Evolutionary conservation across 2,329 filamentous ascomycete genomes (phyloP).

Genomic region (Xylaria sp.): DNA sequence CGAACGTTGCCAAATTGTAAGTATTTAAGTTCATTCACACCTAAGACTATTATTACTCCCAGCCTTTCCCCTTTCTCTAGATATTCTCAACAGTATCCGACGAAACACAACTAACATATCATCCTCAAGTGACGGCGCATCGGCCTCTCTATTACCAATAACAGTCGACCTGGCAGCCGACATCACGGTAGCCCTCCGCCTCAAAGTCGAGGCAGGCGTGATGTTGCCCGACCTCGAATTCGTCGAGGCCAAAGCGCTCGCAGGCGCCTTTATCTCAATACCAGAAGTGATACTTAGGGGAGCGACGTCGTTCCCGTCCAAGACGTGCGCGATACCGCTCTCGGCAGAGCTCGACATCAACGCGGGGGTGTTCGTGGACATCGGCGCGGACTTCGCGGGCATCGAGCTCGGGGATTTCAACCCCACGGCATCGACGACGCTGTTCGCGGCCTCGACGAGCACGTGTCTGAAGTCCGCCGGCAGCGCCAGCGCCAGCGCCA

Average conservation of each 20-base stretch:
- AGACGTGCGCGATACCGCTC: conserved; percentile 28
- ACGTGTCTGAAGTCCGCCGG: conserved; percentile 31
- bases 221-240: conserved; percentile 29
- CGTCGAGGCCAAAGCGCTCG: conserved; percentile 33
- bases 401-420: conserved; percentile 32
- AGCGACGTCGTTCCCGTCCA: conserved; percentile 14
- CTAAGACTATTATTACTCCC: neutral
- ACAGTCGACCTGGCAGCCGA: conserved; percentile 29
- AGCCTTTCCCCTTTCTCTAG: neutral
- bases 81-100: neutral
- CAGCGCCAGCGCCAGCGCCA: conserved; percentile 5
- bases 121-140: conserved; percentile 31
- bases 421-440: conserved; percentile 36
- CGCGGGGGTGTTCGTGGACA: conserved; percentile 38
- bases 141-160: conserved; percentile 33
- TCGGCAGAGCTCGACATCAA: conserved; percentile 40
- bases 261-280: conserved; percentile 37
- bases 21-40: neutral
- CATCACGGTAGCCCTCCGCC: conserved; percentile 34
- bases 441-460: conserved; percentile 34
- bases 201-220: conserved; percentile 36
- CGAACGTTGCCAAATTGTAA: conserved; percentile 37
- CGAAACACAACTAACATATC: conserved; percentile 9
- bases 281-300: conserved; percentile 32
- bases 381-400: conserved; percentile 35